Evolutionary conservation across 2,329 filamentous ascomycete genomes (phyloP).

Genomic region (Rutstroemia sp.): DNA sequence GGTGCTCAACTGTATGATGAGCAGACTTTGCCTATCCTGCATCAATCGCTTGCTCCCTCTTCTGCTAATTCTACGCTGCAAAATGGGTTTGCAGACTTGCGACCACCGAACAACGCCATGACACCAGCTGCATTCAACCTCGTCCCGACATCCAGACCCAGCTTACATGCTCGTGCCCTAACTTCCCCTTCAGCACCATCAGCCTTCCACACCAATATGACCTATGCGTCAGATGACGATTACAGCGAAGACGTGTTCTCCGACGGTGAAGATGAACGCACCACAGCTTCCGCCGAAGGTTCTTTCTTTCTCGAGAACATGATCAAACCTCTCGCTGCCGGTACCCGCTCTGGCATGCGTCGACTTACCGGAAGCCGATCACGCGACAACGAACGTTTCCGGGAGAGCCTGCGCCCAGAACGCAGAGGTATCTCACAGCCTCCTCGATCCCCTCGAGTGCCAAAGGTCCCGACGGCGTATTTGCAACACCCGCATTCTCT

Average conservation of each 20-base stretch:
- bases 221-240: constrained; percentile 72
- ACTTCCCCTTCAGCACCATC: constrained; percentile 65
- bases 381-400: constrained; percentile 26
- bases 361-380: constrained; percentile 50
- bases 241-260: constrained; percentile 67
- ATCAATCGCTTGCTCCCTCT: constrained; percentile 67
- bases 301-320: constrained; percentile 54
- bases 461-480: constrained; percentile 28
- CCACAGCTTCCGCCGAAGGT: constrained; percentile 20
- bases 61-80: constrained; percentile 73
- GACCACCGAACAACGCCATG: constrained; percentile 56
- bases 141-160: constrained; percentile 47
- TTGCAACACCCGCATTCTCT: constrained; percentile 19
- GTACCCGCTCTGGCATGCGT: constrained; percentile 51
- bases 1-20: constrained; percentile 79
- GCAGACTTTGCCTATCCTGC: constrained; percentile 82
- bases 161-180: constrained; percentile 72
- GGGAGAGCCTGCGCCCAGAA: constrained; percentile 26
- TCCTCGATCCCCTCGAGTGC: constrained; percentile 28
- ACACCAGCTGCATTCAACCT: constrained; percentile 52
- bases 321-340: constrained; percentile 50
- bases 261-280: constrained; percentile 58
- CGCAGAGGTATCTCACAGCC: constrained; percentile 24
- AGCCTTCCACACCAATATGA: constrained; percentile 46
- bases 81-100: constrained; percentile 73